Base-by-base conservation (phyloP, 306 rosid genomes). In the Oxytropis ochrocephala region DNA sequence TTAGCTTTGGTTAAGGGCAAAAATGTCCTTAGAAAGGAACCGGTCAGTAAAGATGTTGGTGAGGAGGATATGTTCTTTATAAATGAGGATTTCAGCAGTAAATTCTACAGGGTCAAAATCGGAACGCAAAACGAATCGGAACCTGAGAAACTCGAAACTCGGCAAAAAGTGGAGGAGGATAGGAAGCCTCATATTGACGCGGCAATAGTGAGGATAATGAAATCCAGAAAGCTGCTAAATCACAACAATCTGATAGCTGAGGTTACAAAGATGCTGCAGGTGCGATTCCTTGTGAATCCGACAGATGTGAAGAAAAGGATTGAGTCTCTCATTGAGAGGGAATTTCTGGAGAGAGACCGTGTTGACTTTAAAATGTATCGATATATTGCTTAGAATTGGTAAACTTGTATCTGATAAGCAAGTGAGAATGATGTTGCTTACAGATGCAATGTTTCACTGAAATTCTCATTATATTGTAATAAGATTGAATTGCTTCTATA, bases 101-200 rank as follows among this genome's bases (percentile, higher is more conserved):
- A 89, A 81, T 75, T 87, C 29, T 84, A 85, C 27, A 92, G 84
- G 85, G 95, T 92, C 32, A 89, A 89, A 74, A 89, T 92, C 53
- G 97, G 96, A 65, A n/a, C 97, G 7, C 90, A 87, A 41, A 89
- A 87, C 74, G 96, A 92, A 59, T 82, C 92, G 1, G 96, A 92
- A 61, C 96, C 91, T 0, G 97, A 92, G 78, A 92, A 85, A 35
- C 92, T 75, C 72, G n/a, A 92, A 72, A 92, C 96, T 5, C 83
- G 92, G 7, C 95, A 89, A 69, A 83, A 90, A 79, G 92, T 92
- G 70, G 96, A 89, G 79, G 92, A 87, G 79, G 95, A 92, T 75
- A 71, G 90, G 82, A 92, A 87, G 80, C 91, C 90, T 13, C 95
- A 87, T 79, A 92, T 92, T 9, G 97, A 92, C 47, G 94, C 96